phyloP scores from a whole-genome alignment of 164 flowering plant genomes.

The Saururus chinensis region DNA sequence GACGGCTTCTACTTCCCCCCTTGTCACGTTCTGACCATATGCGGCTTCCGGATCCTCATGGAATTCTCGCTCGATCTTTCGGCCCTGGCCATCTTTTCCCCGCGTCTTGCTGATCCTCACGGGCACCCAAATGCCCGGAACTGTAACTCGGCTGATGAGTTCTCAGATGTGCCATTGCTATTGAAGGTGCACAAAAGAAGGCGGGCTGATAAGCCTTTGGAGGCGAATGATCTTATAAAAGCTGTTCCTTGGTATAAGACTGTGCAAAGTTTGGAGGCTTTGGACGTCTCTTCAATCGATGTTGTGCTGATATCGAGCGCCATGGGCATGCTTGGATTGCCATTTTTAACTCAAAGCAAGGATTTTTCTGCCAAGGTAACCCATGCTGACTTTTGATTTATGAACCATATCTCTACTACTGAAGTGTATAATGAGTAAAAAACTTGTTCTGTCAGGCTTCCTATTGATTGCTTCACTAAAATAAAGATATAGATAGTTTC shows the following conservation, averaged over 20 bases:
- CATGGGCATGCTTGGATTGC: conserved; percentile 87
- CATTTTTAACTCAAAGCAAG: conserved; percentile 53
- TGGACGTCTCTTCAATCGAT: conserved; percentile 68
- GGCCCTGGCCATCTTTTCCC: conserved; percentile 56
- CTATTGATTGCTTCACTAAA: neutral
- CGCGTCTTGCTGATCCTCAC: conserved; percentile 26
- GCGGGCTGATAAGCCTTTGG: conserved; percentile 27
- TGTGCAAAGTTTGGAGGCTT: conserved; percentile 41
- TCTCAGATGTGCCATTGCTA: conserved; percentile 7
- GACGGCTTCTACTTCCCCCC: conserved; percentile 21
- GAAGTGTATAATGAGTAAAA: neutral
- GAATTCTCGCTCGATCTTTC: conserved; percentile 91
- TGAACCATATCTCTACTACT: neutral
- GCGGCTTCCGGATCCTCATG: conserved; percentile 52
- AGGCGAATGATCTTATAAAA: conserved; percentile 30
- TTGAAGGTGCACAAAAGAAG: conserved; percentile 21
- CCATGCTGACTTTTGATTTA: no score
- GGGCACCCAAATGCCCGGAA: conserved; percentile 5
- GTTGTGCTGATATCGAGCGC: conserved; percentile 65
- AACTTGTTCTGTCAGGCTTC: neutral
- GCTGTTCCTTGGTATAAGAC: conserved; percentile 76
- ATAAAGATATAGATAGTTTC: neutral
- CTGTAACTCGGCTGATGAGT: conserved; percentile 1
- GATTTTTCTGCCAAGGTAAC: conserved; percentile 75
- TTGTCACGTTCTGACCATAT: conserved; percentile 22